These are phyloP conservation scores for Podaxis carcinomalis DNA, from an alignment of 768 basidiomycete species.

Conservation along the genomic window DNA sequence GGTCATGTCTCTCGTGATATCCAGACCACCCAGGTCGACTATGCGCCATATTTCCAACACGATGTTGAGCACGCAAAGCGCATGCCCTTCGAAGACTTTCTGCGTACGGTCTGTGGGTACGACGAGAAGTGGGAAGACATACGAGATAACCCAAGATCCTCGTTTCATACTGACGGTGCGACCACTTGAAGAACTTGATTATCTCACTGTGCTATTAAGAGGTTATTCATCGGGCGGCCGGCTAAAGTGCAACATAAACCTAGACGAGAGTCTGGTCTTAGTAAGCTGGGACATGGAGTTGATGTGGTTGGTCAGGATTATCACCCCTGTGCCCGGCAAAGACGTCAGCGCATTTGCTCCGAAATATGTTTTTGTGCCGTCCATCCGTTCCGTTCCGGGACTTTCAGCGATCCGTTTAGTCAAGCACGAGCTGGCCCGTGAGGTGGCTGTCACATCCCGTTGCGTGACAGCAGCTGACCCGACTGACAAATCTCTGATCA, in stretches of 20 bases:
- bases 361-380: not conserved
- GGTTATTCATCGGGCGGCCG: not conserved
- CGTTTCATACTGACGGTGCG: too few species aligned
- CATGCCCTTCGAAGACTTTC: too few species aligned
- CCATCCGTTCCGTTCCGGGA: conserved; percentile 9
- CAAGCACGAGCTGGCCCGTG: conserved; percentile 7
- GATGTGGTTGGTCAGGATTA: not conserved
- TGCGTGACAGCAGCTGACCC: conserved; percentile 1
- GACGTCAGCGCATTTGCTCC: conserved; percentile 2
- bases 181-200: too few species aligned
- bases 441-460: not conserved
- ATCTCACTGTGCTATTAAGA: too few species aligned
- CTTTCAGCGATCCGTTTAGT: conserved; percentile 5
- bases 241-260: not conserved
- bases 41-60: too few species aligned
- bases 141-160: too few species aligned
- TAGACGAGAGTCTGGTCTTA: not conserved
- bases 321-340: not conserved
- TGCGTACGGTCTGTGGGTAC: too few species aligned
- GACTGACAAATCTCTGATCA: conserved; percentile 1
- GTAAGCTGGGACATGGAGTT: not conserved
- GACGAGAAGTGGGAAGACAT: too few species aligned
- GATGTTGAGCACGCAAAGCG: too few species aligned
- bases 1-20: too few species aligned
- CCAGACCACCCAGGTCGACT: too few species aligned